Conservation (phyloP, 768 basidiomycete species). For the Lentinula sp. region DNA sequence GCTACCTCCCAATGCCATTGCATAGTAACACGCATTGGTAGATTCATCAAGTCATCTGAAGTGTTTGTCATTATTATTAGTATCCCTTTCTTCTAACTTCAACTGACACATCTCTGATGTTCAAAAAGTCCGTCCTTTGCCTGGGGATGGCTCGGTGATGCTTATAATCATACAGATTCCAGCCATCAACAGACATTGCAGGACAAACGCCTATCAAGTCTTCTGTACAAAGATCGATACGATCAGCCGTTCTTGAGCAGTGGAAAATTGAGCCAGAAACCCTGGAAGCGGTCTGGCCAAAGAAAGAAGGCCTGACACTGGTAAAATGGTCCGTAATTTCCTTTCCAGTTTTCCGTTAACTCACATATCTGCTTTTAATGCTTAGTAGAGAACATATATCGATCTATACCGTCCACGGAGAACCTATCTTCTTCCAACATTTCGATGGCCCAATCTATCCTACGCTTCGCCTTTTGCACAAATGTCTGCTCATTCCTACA, state of each 20-base stretch:
- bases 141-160: neutral
- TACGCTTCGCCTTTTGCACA: slow-evolving; percentile 83
- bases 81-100: too few relatives aligned
- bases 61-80: slow-evolving; percentile 1
- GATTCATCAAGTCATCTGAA: neutral
- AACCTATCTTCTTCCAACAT: slow-evolving; percentile 93
- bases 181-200: slow-evolving; percentile 73
- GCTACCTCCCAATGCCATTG: neutral
- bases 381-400: slow-evolving; percentile 92
- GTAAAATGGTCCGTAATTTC: slow-evolving; percentile 79
- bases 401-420: slow-evolving; percentile 82
- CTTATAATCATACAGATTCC: slow-evolving; percentile 43
- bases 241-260: slow-evolving; percentile 72
- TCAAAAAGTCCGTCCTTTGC: slow-evolving; percentile 56
- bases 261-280: slow-evolving; percentile 78
- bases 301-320: slow-evolving; percentile 91
- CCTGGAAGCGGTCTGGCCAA: slow-evolving; percentile 93
- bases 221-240: slow-evolving; percentile 87
- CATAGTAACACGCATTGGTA: neutral
- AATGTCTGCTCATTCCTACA: slow-evolving; percentile 51
- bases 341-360: slow-evolving; percentile 5
- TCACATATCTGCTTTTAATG: slow-evolving; percentile 14
- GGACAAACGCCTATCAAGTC: slow-evolving; percentile 90
- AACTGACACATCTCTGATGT: slow-evolving; percentile 36
- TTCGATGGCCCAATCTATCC: slow-evolving; percentile 93